A percentile compares a stretch with the other conserved stretches of the same genome.
Conservation (phyloP, 2,329 filamentous ascomycete species). For the Diplodia mutila region DNA sequence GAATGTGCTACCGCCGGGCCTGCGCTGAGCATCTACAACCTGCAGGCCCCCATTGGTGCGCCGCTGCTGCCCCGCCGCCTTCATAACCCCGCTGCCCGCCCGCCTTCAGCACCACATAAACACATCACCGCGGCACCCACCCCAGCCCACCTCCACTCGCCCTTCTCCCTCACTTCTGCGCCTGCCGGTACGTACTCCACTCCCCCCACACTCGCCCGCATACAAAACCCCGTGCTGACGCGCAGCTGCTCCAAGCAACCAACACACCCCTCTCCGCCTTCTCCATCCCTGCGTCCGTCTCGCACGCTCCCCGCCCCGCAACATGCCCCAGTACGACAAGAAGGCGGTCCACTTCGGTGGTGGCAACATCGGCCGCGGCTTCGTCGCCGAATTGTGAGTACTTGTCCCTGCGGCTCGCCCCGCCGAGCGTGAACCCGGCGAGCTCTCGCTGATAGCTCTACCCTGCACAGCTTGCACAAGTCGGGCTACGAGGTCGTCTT, state of each 20-base stretch:
- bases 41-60: slow-evolving; percentile 8
- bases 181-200: slow-evolving; percentile 11
- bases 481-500: slow-evolving; percentile 96
- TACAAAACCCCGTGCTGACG: not conserved
- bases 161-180: slow-evolving; percentile 12
- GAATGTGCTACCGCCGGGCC: not conserved
- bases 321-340: slow-evolving; percentile 40
- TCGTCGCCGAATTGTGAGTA: slow-evolving; percentile 43
- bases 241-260: not conserved
- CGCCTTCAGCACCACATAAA: slow-evolving; percentile 19
- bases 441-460: not conserved
- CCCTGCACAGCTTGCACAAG: slow-evolving; percentile 75
- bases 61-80: slow-evolving; percentile 17
- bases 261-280: not conserved
- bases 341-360: slow-evolving; percentile 59
- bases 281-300: not conserved
- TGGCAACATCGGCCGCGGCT: slow-evolving; percentile 58
- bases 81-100: slow-evolving; percentile 18
- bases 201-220: slow-evolving; percentile 5
- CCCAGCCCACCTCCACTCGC: slow-evolving; percentile 12
- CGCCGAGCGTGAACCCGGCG: not conserved
- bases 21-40: slow-evolving; percentile 17
- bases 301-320: not conserved
- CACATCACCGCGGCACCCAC: slow-evolving; percentile 18
- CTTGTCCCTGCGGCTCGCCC: not conserved